phyloP scores from a whole-genome alignment of 202 grass and related monocot species.

The Thinopyrum obtusiflorum region DNA sequence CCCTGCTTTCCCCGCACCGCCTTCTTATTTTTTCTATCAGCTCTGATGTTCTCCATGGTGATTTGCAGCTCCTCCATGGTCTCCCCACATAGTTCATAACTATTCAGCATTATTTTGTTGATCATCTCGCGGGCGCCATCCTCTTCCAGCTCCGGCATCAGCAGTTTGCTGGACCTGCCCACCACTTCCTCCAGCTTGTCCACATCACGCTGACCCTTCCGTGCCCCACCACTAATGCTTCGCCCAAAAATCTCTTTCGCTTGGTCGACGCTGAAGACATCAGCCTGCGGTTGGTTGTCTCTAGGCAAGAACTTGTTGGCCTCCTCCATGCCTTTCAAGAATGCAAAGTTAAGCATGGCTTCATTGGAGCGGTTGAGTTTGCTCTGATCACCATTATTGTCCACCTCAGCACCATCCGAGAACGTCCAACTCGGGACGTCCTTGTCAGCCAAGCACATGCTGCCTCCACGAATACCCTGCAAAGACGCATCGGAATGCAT shows the following conservation, averaged over 20 bases:
- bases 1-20: not conserved
- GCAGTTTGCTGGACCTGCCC: constrained; percentile 32
- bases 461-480: not conserved
- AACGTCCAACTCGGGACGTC: not conserved
- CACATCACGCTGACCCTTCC: not conserved
- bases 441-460: constrained; percentile 5
- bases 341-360: constrained; percentile 2
- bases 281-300: not conserved
- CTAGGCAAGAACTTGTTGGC: constrained; percentile 34
- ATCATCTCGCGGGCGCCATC: constrained; percentile 33
- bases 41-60: constrained; percentile 7
- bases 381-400: not conserved
- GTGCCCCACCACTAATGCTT: not conserved
- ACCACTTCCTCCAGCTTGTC: constrained; percentile 28
- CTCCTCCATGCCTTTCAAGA: constrained; percentile 40
- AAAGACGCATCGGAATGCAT: not conserved
- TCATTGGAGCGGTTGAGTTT: not conserved
- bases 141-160: constrained; percentile 32
- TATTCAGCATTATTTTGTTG: constrained; percentile 27
- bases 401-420: constrained; percentile 7
- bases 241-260: not conserved
- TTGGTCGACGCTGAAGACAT: not conserved
- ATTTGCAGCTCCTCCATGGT: constrained; percentile 33
- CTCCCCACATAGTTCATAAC: not conserved
- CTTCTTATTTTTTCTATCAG: not conserved